Evolutionary conservation across 352 stramenopile genomes (phyloP), one percentile per base, ranked within the genome.

Genomic region (Pythium folliculosum): DNA sequence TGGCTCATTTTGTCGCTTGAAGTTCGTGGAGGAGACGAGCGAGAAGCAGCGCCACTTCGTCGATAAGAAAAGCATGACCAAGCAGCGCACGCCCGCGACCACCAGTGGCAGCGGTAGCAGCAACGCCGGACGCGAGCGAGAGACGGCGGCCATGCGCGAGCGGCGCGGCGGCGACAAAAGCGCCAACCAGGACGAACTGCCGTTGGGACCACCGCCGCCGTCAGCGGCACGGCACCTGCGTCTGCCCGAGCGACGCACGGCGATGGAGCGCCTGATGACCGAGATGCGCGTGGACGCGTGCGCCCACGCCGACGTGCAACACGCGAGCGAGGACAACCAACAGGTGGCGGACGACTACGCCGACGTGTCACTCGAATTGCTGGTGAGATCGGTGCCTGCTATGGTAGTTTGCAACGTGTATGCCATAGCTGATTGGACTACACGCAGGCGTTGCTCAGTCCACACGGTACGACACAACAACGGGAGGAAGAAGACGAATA

Each of bases 401-500:
- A n/a, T n/a, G n/a, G n/a, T n/a, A n/a, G n/a, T n/a, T n/a, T n/a
- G n/a, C 27, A 32, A 32, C 2, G 27, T 32, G 27, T 32, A 32
- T 32, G 27, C 27, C 27, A 32, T 32, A 32, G 27, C 27, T 32
- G 27, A 32, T 32, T 32, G 27, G 27, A 6, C 27, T 32, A 32
- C 27, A 32, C 5, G 27, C 53, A 92, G 84, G 85, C 85, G 8
- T 56, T 93, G 21, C 83, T 91, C 60, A 94, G 85, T 56, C 85
- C 85, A 5, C 85, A 91, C 25, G 85, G 81, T 0, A 77, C 73
- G 45, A 77, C 71, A 19, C 77, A 85, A 50, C 77, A 86, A 40
- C 89, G 83, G 81, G 69, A 77, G 22, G 73, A 78, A 5, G 69
- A 71, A 4, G 58, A 68, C 9, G 47, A 63, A 12, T 22, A 5